phyloP scores from a whole-genome alignment of 306 rosid genomes.

The Casuarina glauca region DNA sequence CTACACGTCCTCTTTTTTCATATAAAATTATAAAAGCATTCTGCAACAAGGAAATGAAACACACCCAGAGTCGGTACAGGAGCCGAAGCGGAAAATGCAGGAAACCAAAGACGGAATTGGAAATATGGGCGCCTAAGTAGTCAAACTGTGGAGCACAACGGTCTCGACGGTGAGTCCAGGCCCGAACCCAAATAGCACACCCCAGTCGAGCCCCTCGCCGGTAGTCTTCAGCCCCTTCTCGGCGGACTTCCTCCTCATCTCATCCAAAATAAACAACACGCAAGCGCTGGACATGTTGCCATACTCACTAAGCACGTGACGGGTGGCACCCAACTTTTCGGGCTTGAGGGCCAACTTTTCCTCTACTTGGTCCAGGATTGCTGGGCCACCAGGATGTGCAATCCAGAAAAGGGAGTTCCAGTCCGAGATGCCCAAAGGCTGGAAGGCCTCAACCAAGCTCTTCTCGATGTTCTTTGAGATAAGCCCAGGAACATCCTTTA shows the following conservation, averaged over 20 bases:
- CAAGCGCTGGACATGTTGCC: conserved; percentile 87
- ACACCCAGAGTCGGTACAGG: background rate
- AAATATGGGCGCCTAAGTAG: conserved; percentile 11
- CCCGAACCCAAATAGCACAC: conserved; percentile 69
- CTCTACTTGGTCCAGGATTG: conserved; percentile 55
- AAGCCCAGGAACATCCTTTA: conserved; percentile 57
- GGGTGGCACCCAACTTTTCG: conserved; percentile 50
- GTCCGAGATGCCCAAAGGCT: conserved; percentile 48
- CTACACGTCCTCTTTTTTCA: background rate
- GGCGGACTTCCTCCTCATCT: conserved; percentile 53
- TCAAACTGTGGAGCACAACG: conserved; percentile 52
- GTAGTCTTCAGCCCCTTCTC: conserved; percentile 45
- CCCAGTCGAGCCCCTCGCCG: conserved; percentile 71
- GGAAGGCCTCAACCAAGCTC: conserved; percentile 46
- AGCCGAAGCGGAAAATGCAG: too few relatives aligned
- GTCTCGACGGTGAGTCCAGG: conserved; percentile 78
- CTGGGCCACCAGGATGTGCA: conserved; percentile 64
- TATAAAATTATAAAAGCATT: background rate
- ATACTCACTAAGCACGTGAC: conserved; percentile 54
- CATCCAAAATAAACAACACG: conserved; percentile 63
- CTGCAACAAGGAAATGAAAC: background rate
- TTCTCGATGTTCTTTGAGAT: conserved; percentile 53
- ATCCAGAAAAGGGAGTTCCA: conserved; percentile 66
- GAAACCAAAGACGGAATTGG: background rate
- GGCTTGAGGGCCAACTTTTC: conserved; percentile 41